These are phyloP conservation scores for Aulographum hederae DNA, from an alignment of 2,329 filamentous ascomycete species.

Conservation along the genomic window DNA sequence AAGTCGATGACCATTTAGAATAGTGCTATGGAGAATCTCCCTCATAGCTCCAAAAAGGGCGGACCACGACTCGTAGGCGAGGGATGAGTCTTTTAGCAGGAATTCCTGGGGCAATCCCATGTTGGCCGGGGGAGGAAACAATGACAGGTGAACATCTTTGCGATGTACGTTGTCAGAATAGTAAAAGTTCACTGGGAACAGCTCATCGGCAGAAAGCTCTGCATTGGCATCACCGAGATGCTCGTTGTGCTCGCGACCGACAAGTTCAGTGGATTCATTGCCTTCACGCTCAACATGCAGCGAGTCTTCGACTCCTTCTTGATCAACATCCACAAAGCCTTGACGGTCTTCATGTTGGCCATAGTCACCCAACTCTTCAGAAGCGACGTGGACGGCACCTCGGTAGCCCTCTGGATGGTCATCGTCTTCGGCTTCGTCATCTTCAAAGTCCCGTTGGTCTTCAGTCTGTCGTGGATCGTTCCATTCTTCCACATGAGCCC, in stretches of 20 bases:
- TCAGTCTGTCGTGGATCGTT: too few relatives aligned
- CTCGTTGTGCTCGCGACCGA: constrained; percentile 1
- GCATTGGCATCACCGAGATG: neutral
- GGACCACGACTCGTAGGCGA: constrained; percentile 33
- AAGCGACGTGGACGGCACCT: constrained; percentile 7
- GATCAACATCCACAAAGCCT: too few relatives aligned
- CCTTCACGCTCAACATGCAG: neutral
- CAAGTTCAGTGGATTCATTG: neutral
- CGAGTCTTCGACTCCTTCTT: too few relatives aligned
- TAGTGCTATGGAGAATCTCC: constrained; percentile 32
- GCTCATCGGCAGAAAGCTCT: neutral
- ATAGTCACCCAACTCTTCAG: constrained; percentile 16
- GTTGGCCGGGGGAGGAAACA: constrained; percentile 34
- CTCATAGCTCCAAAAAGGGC: constrained; percentile 39
- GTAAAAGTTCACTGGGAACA: too few relatives aligned
- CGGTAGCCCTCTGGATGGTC: neutral
- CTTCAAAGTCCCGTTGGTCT: too few relatives aligned
- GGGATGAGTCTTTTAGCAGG: constrained; percentile 35
- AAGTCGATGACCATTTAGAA: constrained; percentile 38
- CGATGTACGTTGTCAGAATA: constrained; percentile 37
- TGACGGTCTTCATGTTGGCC: constrained; percentile 15
- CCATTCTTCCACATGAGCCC: too few relatives aligned
- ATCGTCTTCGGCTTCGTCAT: neutral
- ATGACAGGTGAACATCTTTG: constrained; percentile 33
- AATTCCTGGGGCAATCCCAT: constrained; percentile 34